phyloP scores from a whole-genome alignment of 2,329 filamentous ascomycete species.

The Cercospora janseana region DNA sequence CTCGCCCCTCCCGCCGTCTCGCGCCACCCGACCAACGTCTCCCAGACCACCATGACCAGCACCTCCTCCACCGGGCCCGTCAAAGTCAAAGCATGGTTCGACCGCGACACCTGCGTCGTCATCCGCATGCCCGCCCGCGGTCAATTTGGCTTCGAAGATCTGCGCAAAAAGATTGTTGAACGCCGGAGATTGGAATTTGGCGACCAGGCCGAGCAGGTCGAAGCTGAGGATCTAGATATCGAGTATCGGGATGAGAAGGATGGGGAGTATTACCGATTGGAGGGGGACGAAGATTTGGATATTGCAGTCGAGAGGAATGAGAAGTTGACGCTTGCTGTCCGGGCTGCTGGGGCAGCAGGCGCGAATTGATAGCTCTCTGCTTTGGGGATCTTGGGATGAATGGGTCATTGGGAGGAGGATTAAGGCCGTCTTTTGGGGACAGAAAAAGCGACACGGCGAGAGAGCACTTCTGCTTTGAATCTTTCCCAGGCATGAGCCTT shows the following conservation, averaged over 20 bases:
- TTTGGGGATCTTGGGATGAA: too few species aligned
- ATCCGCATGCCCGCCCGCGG: conserved; percentile 77
- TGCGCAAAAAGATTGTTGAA: conserved; percentile 82
- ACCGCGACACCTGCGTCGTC: conserved; percentile 79
- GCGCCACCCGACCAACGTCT: conserved; percentile 13
- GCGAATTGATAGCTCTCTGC: too few species aligned
- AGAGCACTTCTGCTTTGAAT: too few species aligned
- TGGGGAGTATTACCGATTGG: conserved; percentile 69
- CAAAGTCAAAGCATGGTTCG: conserved; percentile 94
- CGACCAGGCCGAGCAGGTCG: conserved; percentile 31
- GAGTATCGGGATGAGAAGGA: conserved; percentile 84
- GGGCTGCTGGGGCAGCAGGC: conserved; percentile 21
- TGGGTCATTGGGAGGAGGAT: too few species aligned
- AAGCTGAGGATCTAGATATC: conserved; percentile 62
- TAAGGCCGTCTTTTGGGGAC: too few species aligned
- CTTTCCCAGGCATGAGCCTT: too few species aligned
- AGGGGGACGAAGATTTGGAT: conserved; percentile 78
- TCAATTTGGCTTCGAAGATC: conserved; percentile 67
- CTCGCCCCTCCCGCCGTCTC: conserved; percentile 6
- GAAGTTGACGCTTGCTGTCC: conserved; percentile 69
- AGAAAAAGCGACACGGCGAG: too few species aligned
- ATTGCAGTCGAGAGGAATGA: conserved; percentile 78
- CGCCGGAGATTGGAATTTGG: conserved; percentile 67
- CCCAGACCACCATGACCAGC: conserved; percentile 21
- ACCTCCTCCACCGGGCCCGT: conserved; percentile 45